Evolutionary conservation across 345 rosid species (phyloP).

Genomic region (Melaleuca alternifolia): DNA sequence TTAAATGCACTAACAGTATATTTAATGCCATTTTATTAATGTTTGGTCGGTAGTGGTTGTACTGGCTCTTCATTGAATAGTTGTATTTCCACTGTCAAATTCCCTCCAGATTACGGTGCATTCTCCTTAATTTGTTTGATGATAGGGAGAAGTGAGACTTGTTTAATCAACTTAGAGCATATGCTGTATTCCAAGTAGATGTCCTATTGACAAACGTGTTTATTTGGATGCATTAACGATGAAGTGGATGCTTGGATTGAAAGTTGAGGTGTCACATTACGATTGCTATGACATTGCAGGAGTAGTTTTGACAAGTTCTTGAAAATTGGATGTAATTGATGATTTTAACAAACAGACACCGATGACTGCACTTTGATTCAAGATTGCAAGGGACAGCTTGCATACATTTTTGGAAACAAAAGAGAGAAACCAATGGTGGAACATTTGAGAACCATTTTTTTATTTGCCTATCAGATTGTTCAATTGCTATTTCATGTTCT

Average conservation of each 20-base stretch:
- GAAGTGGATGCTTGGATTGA: no score
- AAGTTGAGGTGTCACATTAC: no score
- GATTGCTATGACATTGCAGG: not conserved
- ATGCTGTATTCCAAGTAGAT: no score
- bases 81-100: not conserved
- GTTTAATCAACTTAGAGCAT: no score
- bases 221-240: no score
- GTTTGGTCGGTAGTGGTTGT: not conserved
- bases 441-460: not conserved
- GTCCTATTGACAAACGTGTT: no score
- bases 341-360: not conserved
- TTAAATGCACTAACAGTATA: not conserved
- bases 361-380: not conserved
- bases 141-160: not conserved
- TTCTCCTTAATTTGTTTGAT: not conserved
- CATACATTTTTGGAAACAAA: not conserved
- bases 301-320: not conserved
- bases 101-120: not conserved
- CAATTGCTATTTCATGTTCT: not conserved
- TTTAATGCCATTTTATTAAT: not conserved
- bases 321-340: not conserved
- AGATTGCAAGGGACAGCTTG: not conserved
- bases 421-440: not conserved
- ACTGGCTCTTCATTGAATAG: not conserved
- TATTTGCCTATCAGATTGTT: not conserved